Conservation (phyloP, 78 protist species). For the Dictyostelium firmibasis region DNA sequence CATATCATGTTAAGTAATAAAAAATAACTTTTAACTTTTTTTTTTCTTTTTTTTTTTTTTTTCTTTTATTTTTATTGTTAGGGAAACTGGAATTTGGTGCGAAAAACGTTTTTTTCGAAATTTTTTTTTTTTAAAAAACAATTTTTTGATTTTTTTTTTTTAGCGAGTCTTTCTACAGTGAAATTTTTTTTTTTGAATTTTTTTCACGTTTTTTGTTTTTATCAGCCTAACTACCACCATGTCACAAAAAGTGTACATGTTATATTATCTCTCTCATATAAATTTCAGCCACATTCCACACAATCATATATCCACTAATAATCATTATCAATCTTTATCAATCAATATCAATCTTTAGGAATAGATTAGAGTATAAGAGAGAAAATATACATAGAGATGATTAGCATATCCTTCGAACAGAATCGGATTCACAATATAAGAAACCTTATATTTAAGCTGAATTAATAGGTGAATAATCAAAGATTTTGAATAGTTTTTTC, state of each 20-base stretch:
- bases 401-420: conserved; percentile 76
- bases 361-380: not conserved
- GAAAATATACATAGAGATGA: conserved; percentile 26
- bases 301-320: not conserved
- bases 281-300: not conserved
- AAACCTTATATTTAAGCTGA: not conserved
- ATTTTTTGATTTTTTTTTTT: not conserved
- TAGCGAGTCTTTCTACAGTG: not conserved
- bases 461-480: not conserved
- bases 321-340: not conserved
- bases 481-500: not conserved
- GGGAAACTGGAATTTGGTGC: not conserved
- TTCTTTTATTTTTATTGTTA: not conserved
- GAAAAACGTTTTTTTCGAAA: not conserved
- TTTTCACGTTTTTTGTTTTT: not conserved
- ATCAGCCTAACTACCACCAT: conserved; percentile 16
- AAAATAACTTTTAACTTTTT: too few relatives aligned
- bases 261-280: not conserved
- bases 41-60: not conserved
- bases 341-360: not conserved
- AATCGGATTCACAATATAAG: not conserved
- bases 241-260: conserved; percentile 55
- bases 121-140: not conserved
- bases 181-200: not conserved
- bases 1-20: too few relatives aligned